Percentiles rank a stretch among this genome's conserved stretches.
Evolutionary conservation across 208 protist species (phyloP).

Genomic region (Trypanosoma vivax): DNA sequence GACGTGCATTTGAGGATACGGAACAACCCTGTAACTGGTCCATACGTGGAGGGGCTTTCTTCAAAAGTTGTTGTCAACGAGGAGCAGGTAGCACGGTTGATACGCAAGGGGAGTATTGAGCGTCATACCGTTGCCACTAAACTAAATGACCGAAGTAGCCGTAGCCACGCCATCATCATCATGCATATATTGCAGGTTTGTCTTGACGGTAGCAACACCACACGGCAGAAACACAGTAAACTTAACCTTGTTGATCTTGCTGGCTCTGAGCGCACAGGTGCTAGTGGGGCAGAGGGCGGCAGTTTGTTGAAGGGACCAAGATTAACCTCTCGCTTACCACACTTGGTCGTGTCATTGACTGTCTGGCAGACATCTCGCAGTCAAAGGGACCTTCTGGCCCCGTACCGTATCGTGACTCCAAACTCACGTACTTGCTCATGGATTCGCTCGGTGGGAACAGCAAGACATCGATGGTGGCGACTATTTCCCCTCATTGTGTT

Average conservation of each 20-base stretch:
- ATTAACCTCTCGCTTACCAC: slow-evolving; percentile 91
- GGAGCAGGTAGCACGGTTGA: slow-evolving; percentile 56
- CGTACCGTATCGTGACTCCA: slow-evolving; percentile 77
- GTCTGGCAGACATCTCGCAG: slow-evolving; percentile 68
- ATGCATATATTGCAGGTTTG: slow-evolving; percentile 59
- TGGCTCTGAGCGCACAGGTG: slow-evolving; percentile 82
- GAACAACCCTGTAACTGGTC: slow-evolving; percentile 50
- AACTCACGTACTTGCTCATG: slow-evolving; percentile 81
- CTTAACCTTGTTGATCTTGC: slow-evolving; percentile 93
- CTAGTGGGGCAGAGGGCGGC: slow-evolving; percentile 48
- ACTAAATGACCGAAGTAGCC: slow-evolving; percentile 84
- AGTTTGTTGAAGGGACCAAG: slow-evolving; percentile 72
- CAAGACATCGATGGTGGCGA: slow-evolving; percentile 94
- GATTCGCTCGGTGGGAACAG: slow-evolving; percentile 85
- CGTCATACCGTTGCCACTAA: slow-evolving; percentile 78
- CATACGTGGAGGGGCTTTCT: slow-evolving; percentile 75
- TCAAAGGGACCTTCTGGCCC: slow-evolving; percentile 35
- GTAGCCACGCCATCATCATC: slow-evolving; percentile 87
- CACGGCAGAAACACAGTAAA: slow-evolving; percentile 51
- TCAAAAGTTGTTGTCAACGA: slow-evolving; percentile 44
- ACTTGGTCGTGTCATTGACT: slow-evolving; percentile 87
- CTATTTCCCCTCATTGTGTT: slow-evolving; percentile 79
- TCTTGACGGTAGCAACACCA: slow-evolving; percentile 44
- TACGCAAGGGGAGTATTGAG: slow-evolving; percentile 69
- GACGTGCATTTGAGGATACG: slow-evolving; percentile 62